Conservation (phyloP, 1,139 yeast genomes). For the Candida tropicalis region DNA sequence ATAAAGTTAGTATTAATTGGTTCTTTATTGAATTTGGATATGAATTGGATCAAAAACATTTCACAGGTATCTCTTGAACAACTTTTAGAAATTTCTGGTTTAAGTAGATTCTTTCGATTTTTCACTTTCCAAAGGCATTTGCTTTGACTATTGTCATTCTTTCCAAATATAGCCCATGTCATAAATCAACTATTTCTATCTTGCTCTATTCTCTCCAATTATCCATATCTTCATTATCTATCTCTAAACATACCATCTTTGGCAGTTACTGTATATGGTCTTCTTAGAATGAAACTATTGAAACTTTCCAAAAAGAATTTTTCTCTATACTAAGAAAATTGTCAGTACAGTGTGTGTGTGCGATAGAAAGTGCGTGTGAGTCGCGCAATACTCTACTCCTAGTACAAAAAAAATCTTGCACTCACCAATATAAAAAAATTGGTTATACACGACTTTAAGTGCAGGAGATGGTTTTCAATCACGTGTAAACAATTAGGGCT, state of each 20-base stretch:
- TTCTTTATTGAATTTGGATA: neutral
- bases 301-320: slow-evolving; percentile 14
- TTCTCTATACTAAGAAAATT: slow-evolving; percentile 3
- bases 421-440: neutral
- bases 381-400: neutral
- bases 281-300: slow-evolving; percentile 5
- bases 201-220: neutral
- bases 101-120: too few species aligned
- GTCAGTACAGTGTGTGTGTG: neutral
- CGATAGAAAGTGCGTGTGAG: neutral
- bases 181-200: neutral
- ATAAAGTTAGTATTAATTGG: slow-evolving; percentile 17
- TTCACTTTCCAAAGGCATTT: too few species aligned
- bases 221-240: neutral
- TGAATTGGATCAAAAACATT: neutral
- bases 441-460: neutral
- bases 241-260: slow-evolving; percentile 17
- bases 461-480: neutral
- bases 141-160: too few species aligned
- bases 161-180: neutral
- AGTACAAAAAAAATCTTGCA: neutral
- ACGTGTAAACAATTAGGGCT: neutral
- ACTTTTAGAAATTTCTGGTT: too few species aligned
- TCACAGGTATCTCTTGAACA: neutral
- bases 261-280: slow-evolving; percentile 13